These are phyloP conservation scores for Monotropa hypopitys DNA, from an alignment of 179 eudicot genomes.

Conservation along the genomic window DNA sequence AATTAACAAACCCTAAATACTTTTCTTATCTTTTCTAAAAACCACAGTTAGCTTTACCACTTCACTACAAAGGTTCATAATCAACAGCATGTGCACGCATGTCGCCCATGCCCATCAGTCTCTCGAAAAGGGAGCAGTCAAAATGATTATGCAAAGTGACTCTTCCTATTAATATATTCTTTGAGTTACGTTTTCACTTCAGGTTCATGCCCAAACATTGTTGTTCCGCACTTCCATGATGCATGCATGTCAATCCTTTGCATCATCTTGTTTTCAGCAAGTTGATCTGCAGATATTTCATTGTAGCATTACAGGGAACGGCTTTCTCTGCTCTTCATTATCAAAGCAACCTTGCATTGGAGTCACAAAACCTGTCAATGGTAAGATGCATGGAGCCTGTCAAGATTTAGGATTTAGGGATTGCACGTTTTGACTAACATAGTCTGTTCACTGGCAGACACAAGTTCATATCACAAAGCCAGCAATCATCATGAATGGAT, in stretches of 20 bases:
- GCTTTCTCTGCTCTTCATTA: constrained; percentile 55
- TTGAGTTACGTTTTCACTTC: background rate
- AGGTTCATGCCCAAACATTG: background rate
- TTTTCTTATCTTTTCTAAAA: too few species aligned
- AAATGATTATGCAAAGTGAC: background rate
- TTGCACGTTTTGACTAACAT: background rate
- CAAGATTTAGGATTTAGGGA: background rate
- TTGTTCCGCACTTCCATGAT: background rate
- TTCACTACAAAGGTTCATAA: background rate
- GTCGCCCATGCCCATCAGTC: background rate
- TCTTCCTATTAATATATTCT: background rate
- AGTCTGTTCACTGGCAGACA: constrained; percentile 28
- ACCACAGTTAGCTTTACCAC: too few species aligned
- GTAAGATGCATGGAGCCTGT: constrained; percentile 19
- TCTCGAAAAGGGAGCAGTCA: background rate
- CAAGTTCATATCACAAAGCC: constrained; percentile 23
- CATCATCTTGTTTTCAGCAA: background rate
- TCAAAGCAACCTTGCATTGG: constrained; percentile 44
- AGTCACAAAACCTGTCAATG: constrained; percentile 36
- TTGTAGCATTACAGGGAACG: constrained; percentile 64
- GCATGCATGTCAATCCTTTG: background rate
- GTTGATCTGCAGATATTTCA: background rate
- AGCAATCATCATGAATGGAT: constrained; percentile 39
- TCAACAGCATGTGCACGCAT: background rate
- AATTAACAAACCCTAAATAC: too few species aligned